A percentile compares a stretch with the other conserved stretches of the same genome.
Conservation (phyloP, 306 rosid species). For the Hippophae tibetana region DNA sequence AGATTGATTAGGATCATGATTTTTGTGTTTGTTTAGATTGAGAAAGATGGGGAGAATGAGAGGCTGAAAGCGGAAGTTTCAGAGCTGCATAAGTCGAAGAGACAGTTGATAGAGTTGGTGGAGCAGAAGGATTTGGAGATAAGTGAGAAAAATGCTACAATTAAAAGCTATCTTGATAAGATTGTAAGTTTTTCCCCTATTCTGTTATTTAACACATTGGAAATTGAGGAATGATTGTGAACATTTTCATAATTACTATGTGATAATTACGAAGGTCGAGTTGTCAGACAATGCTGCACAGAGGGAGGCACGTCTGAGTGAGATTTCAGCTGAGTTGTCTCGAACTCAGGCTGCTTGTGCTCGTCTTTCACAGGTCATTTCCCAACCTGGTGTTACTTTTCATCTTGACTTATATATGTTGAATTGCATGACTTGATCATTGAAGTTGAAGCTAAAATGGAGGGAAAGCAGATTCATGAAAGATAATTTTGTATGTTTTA, state of each 20-base stretch:
- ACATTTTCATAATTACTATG: background rate
- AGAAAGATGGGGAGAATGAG: conserved; percentile 79
- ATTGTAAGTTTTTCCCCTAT: conserved; percentile 47
- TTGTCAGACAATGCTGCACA: conserved; percentile 54
- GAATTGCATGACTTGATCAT: too few relatives aligned
- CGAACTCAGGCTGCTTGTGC: conserved; percentile 52
- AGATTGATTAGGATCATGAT: background rate
- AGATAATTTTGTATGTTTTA: too few relatives aligned
- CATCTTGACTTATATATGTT: background rate
- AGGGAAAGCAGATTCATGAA: too few relatives aligned
- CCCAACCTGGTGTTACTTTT: background rate
- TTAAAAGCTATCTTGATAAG: conserved; percentile 78
- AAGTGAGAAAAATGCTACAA: conserved; percentile 63
- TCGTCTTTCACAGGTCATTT: conserved; percentile 58
- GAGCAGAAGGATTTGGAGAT: conserved; percentile 62
- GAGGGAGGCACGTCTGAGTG: conserved; percentile 69
- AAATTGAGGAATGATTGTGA: background rate
- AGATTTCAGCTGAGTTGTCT: conserved; percentile 56
- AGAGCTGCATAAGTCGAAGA: conserved; percentile 73
- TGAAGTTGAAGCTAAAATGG: too few relatives aligned
- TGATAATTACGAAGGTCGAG: conserved; percentile 39
- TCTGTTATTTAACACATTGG: background rate
- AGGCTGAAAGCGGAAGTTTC: conserved; percentile 57
- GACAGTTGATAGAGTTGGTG: conserved; percentile 67
- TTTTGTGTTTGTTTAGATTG: conserved; percentile 43